Percentiles rank a stretch among this genome's conserved stretches.
These are phyloP conservation scores for Lumnitzera littorea DNA, from an alignment of 345 rosid genomes.

Conservation along the genomic window DNA sequence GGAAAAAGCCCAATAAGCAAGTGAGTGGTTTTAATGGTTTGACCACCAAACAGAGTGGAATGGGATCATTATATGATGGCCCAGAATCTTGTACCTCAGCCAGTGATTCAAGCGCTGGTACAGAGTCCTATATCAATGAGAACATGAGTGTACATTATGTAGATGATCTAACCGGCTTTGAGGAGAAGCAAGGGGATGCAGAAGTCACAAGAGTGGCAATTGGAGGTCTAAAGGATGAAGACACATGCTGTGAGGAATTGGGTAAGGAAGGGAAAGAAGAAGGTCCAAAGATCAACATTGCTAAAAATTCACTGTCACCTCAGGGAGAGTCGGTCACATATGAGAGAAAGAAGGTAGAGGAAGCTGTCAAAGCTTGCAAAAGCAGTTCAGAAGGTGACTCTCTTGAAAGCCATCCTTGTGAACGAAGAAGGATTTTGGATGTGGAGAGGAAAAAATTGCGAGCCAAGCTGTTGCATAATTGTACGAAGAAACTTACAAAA, in stretches of 20 bases:
- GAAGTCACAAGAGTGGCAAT: conserved; percentile 13
- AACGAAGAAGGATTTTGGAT: conserved; percentile 19
- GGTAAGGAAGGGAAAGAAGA: conserved; percentile 43
- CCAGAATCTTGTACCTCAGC: conserved; percentile 27
- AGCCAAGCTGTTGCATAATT: conserved; percentile 15
- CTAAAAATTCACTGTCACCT: conserved; percentile 47
- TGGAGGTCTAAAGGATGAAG: conserved; percentile 23
- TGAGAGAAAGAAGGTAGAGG: conserved; percentile 47
- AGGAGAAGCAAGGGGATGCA: conserved; percentile 15
- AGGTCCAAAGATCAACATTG: conserved; percentile 47
- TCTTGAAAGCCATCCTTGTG: conserved; percentile 14
- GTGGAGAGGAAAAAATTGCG: conserved; percentile 16
- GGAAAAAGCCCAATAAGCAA: conserved; percentile 38
- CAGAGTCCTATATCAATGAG: conserved; percentile 51
- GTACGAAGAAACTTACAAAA: conserved; percentile 22
- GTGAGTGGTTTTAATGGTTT: conserved; percentile 31
- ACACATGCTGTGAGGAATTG: conserved; percentile 34
- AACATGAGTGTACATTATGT: conserved; percentile 50
- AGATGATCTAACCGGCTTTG: conserved; percentile 27
- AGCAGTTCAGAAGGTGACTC: conserved; percentile 15
- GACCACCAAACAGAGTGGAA: conserved; percentile 33
- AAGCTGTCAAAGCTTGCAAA: conserved; percentile 19
- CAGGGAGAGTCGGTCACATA: conserved; percentile 31
- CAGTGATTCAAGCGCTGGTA: conserved; percentile 52
- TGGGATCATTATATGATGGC: conserved; percentile 27